phyloP scores from a whole-genome alignment of 2,329 filamentous ascomycete species.

The Fusarium pininemorale region DNA sequence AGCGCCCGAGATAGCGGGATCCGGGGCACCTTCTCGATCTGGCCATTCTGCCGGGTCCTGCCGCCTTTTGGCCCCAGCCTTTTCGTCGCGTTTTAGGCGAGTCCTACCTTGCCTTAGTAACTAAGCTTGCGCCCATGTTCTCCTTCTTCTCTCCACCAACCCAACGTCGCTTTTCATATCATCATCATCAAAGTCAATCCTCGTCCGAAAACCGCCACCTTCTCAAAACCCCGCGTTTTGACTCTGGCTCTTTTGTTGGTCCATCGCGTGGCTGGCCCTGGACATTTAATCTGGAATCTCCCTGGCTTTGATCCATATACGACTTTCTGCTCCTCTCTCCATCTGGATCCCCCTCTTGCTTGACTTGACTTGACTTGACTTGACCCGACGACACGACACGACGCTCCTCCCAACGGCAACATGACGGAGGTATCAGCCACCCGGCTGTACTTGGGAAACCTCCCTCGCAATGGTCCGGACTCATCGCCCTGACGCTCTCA shows the following conservation, averaged over 20 bases:
- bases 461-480: conserved; percentile 87
- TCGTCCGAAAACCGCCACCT: conserved; percentile 12
- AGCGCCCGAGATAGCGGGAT: conserved; percentile 14
- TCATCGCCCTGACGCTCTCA: conserved; percentile 44
- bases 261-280: conserved; percentile 38
- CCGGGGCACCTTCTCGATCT: conserved; percentile 37
- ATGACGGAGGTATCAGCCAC: conserved; percentile 94
- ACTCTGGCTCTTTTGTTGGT: conserved; percentile 29
- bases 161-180: conserved; percentile 25
- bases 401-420: conserved; percentile 47
- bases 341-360: conserved; percentile 26
- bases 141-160: conserved; percentile 40
- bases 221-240: conserved; percentile 26
- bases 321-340: conserved; percentile 13
- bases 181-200: conserved; percentile 18
- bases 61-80: conserved; percentile 42
- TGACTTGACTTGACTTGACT: conserved; percentile 7
- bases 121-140: conserved; percentile 30
- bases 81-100: conserved; percentile 38
- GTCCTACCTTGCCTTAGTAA: background rate
- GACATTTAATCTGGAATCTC: conserved; percentile 35
- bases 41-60: conserved; percentile 41
- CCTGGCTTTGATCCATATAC: conserved; percentile 22
- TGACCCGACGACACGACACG: conserved; percentile 16
- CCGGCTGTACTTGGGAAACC: conserved; percentile 96